phyloP scores from a whole-genome alignment of 2,329 filamentous ascomycete genomes.

The Fusarium agapanthi region DNA sequence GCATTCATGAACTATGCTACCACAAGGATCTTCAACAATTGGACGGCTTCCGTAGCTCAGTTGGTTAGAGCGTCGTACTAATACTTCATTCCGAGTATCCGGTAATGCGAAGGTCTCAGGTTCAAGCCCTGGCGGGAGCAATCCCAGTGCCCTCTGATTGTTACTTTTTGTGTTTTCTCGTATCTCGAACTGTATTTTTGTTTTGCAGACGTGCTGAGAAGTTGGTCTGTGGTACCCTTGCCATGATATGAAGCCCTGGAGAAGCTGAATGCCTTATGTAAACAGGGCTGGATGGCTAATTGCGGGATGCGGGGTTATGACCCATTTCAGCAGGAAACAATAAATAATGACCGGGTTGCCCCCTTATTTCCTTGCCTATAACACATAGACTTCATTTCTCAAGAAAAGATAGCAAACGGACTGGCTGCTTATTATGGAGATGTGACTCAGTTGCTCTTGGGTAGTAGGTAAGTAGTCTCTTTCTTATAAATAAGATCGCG shows the following conservation, averaged over 20 bases:
- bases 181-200: background rate
- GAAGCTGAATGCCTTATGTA: slow-evolving; percentile 10
- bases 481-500: slow-evolving; percentile 17
- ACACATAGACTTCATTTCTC: slow-evolving; percentile 15
- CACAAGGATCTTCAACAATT: background rate
- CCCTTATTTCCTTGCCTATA: background rate
- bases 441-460: background rate
- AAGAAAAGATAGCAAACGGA: background rate
- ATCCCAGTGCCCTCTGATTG: slow-evolving; percentile 33
- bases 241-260: slow-evolving; percentile 7
- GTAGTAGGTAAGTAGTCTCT: background rate
- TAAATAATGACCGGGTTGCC: background rate
- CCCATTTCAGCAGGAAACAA: background rate
- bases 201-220: background rate
- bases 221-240: background rate
- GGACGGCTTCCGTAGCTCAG: slow-evolving; percentile 46
- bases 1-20: background rate
- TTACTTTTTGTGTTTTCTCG: slow-evolving; percentile 20
- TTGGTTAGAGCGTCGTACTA: slow-evolving; percentile 48
- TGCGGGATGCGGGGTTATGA: background rate
- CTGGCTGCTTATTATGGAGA: background rate
- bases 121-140: slow-evolving; percentile 47
- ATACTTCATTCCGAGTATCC: slow-evolving; percentile 39
- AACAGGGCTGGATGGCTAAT: slow-evolving; percentile 10
- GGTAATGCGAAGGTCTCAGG: slow-evolving; percentile 46